Base-by-base conservation (phyloP, 1,284 basidiomycete genomes). In the Austropuccinia psidii region DNA sequence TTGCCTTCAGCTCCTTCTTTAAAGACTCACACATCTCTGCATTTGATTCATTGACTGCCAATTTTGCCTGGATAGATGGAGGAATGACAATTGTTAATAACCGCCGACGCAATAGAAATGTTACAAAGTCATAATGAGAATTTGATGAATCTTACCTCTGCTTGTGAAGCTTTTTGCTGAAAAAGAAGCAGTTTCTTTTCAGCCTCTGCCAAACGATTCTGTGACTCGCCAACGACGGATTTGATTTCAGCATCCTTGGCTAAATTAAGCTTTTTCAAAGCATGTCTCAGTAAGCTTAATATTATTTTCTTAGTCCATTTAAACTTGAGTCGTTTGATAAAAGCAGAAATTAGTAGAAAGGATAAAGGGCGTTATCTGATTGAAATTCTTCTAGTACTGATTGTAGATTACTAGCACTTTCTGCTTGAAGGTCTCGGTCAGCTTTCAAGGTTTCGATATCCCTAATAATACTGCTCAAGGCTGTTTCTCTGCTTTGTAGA, bases 311-410 rank as follows among this genome's bases (percentile, higher is more conserved):
- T n/a, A n/a, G n/a, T n/a, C n/a, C n/a, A n/a, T n/a, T n/a, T n/a
- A n/a, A n/a, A n/a, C n/a, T n/a, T n/a, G n/a, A n/a, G n/a, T n/a
- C n/a, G n/a, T n/a, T n/a, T n/a, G n/a, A n/a, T n/a, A n/a, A n/a
- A n/a, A n/a, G 11, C n/a, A 50, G 24, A 11, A 65, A 65, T 41
- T 19, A 72, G n/a, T 41, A 24, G 15, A 17, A 17, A n/a, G n/a
- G n/a, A n/a, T n/a, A n/a, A n/a, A n/a, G n/a, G n/a, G 2, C 80
- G 88, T 77, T 78, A 94, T 93, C 88, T 74, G 87, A 84, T 83
- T 98, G 93, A 81, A 98, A 97, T 81, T 98, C 96, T 79, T 91
- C 89, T 75, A 99, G 82, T 1, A 98, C 94, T 7, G 90, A 88
- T 80, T 97, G 91, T 73, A 99, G 82, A 80, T 98, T 96, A 2